phyloP scores from a whole-genome alignment of 208 protist genomes.

The Leishmania guyanensis region DNA sequence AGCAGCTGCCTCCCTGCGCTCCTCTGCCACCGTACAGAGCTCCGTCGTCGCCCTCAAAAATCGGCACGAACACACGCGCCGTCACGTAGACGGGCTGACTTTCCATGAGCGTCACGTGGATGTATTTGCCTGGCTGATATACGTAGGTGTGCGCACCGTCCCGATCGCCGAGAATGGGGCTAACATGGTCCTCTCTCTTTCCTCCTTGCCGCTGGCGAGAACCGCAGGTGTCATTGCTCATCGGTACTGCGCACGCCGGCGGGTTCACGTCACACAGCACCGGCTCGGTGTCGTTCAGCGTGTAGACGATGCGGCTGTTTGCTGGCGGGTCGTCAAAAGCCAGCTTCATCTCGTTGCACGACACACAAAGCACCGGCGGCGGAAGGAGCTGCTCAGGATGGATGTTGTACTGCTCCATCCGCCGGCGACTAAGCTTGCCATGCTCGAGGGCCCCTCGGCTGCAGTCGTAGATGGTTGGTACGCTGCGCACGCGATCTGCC shows the following conservation, averaged over 20 bases:
- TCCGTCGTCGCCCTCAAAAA: slow-evolving; percentile 40
- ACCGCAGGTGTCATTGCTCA: neutral
- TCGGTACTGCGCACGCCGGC: slow-evolving; percentile 42
- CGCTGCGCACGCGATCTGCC: slow-evolving; percentile 46
- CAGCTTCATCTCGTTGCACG: slow-evolving; percentile 71
- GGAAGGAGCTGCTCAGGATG: slow-evolving; percentile 43
- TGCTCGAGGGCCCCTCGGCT: slow-evolving; percentile 33
- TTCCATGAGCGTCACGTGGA: slow-evolving; percentile 68
- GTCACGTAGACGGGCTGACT: slow-evolving; percentile 64
- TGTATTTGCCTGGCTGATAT: slow-evolving; percentile 54
- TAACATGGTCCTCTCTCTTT: neutral
- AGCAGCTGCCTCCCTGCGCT: slow-evolving; percentile 37
- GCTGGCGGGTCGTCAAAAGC: slow-evolving; percentile 77
- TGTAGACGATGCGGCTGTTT: slow-evolving; percentile 75
- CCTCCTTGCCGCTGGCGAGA: no score
- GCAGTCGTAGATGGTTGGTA: slow-evolving; percentile 79
- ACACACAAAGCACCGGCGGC: slow-evolving; percentile 70
- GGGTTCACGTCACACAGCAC: slow-evolving; percentile 54
- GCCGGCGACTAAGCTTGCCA: slow-evolving; percentile 35
- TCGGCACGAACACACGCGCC: slow-evolving; percentile 73
- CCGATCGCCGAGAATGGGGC: slow-evolving; percentile 30
- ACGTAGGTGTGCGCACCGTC: slow-evolving; percentile 59
- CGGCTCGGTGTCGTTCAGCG: slow-evolving; percentile 74
- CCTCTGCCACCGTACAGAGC: slow-evolving; percentile 26
- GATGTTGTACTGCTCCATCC: slow-evolving; percentile 33